Evolutionary conservation across 2,329 filamentous ascomycete species (phyloP).

Genomic region (Neophaeococcomyces aloes): DNA sequence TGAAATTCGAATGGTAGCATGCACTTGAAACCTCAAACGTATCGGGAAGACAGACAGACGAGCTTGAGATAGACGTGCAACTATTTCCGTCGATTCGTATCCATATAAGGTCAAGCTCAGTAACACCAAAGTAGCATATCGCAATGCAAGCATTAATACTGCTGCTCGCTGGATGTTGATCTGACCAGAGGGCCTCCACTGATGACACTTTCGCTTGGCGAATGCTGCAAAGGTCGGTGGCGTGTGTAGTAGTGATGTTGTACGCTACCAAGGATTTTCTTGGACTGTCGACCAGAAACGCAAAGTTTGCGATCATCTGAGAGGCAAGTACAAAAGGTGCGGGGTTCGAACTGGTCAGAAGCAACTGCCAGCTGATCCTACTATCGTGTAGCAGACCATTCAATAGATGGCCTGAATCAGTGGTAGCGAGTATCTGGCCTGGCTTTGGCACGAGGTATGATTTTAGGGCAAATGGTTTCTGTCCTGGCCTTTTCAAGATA

Average conservation of each 20-base stretch:
- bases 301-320: no score
- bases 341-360: no score
- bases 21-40: conserved; percentile 45
- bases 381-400: conserved; percentile 2
- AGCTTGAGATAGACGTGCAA: not conserved
- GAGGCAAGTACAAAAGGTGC: no score
- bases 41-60: conserved; percentile 27
- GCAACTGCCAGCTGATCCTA: conserved; percentile 1
- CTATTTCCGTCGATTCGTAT: not conserved
- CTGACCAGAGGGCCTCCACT: not conserved
- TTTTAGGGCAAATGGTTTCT: conserved; percentile 9
- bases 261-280: not conserved
- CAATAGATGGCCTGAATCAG: conserved; percentile 14
- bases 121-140: not conserved
- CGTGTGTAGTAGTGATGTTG: not conserved
- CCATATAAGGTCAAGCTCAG: conserved; percentile 3
- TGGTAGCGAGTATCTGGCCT: conserved; percentile 12
- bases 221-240: not conserved
- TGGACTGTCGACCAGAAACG: not conserved
- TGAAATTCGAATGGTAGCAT: conserved; percentile 13
- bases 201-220: not conserved
- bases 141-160: not conserved
- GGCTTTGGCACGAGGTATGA: conserved; percentile 12
- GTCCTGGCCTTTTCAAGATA: not conserved
- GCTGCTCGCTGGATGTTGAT: no score